Evolutionary conservation across 2,329 filamentous ascomycete species (phyloP).

Genomic region (Fusarium multiceps): DNA sequence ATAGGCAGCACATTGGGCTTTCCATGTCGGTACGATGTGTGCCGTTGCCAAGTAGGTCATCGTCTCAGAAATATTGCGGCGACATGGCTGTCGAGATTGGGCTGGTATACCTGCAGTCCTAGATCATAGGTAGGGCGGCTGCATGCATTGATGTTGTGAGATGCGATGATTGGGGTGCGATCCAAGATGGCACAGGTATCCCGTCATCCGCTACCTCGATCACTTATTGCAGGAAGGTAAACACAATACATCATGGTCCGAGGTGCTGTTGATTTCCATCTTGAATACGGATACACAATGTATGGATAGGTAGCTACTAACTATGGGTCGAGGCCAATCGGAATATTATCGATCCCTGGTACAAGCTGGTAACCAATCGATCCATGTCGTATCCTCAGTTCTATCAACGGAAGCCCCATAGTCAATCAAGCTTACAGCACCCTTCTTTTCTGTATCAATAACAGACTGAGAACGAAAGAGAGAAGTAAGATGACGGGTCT

Average conservation of each 20-base stretch:
- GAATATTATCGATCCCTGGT: conserved; percentile 31
- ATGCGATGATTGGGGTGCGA: conserved; percentile 31
- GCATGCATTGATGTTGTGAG: conserved; percentile 34
- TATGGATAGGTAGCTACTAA: neutral
- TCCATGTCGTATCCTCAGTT: conserved; percentile 22
- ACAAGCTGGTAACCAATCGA: conserved; percentile 28
- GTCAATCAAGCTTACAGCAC: conserved; percentile 1
- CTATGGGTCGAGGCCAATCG: conserved; percentile 25
- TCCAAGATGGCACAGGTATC: conserved; percentile 24
- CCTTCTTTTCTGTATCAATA: neutral
- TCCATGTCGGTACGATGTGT: conserved; percentile 5
- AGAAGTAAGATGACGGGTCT: conserved; percentile 7
- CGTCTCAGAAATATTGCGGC: conserved; percentile 6
- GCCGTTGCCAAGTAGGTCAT: conserved; percentile 15
- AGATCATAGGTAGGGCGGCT: conserved; percentile 32
- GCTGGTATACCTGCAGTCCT: conserved; percentile 27
- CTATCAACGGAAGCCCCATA: neutral
- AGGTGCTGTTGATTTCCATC: conserved; percentile 2
- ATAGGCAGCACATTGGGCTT: conserved; percentile 22
- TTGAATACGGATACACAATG: conserved; percentile 9
- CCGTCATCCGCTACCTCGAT: conserved; percentile 12
- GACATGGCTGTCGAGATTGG: conserved; percentile 31
- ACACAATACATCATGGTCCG: conserved; percentile 14
- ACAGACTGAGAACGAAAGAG: conserved; percentile 2
- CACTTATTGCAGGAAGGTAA: neutral